Base-by-base conservation (phyloP, 306 rosid genomes). In the Rubus parviflorus region DNA sequence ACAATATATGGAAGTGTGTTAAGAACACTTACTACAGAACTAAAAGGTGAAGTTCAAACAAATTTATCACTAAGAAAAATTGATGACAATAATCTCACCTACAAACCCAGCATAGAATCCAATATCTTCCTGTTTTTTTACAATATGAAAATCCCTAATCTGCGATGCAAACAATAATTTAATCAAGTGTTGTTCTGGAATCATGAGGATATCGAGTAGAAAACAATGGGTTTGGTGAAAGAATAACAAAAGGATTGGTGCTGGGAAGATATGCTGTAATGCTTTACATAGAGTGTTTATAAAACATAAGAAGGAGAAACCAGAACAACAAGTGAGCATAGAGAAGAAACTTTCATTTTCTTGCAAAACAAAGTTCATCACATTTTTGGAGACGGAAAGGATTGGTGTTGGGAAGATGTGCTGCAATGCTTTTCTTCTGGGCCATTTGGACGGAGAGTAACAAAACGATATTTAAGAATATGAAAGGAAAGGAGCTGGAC, bases 121-220 rank as follows among this genome's bases (percentile, higher is more conserved):
- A 61, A 94, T 85, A 85, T 94, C 98, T 75, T 85, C 93, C 7
- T 92, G 96, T 45, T 79, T 76, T 79, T 89, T 51, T 64, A 97
- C 97, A 83, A 94, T 84, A 54, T 90, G 78, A 53, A 94, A 92
- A 83, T 94, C 97, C 62, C 90, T 86, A 46, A 94, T 77, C 97
- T 91, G 87, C 70, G 84, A 73, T 91, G 87, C 73, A 87, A 75
- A 54, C 37, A 75, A 69, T 20, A 51, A 74, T 1, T 53, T 8
- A 43, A 13, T 25, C 16, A 41, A 15, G 13, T 65, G 37, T 12
- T 35, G 7, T 51, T 16, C 38, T 9, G n/a, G 30, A 58, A 45
- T 45, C 46, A 23, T 58, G 20, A 20, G n/a, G 56, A 57, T 73
- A 42, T 16, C 22, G 4, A 42, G 54, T 53, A 11, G 65, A 72